Base-by-base conservation (phyloP, 1,284 basidiomycete genomes). In the Cryptococcus maquisensis region DNA sequence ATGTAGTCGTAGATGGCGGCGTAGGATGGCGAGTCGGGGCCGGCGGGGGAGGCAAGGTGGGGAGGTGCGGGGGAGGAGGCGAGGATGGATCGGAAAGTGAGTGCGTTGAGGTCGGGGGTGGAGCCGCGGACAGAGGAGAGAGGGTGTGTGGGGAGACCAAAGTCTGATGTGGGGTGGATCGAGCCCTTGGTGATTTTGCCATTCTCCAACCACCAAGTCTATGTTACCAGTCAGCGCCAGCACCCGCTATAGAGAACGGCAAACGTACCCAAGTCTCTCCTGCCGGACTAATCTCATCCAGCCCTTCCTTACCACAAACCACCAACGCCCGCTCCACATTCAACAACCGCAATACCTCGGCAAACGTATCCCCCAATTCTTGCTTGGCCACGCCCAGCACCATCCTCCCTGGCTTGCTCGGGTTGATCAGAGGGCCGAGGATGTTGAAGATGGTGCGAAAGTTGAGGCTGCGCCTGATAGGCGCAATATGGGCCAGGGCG, bases 381-480 rank as follows among this genome's bases (percentile, higher is more conserved):
- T 80, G 83, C 59, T 87, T 86, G 13, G 93, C 88, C 21, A 98
- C 88, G 50, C 95, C 95, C 28, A 98, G 81, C 13, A 98, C 83
- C 85, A 97, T 88, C 21, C 90, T 84, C 24, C 80, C 80, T 0
- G 95, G 95, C 18, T 80, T 78, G 0, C 90, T 88, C 0, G 95
- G 96, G 76, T 97, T 98, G 77, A 97, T 88, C 41, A 98, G 81
- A 0, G 95, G 95, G 0, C 96, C 95, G 40, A 98, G 82, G 55
- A 96, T 80, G 78, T 98, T 98, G 83, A 98, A 98, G 79, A 98
- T 86, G 3, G 95, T 98, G 24, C 94, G 88, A 80, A 97, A 97
- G 55, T 93, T 92, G 50, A 98, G 84, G 0, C 84, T 78, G 65
- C 88, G 86, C 51, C 95, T 86, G 67, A 88, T 84, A 0, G 94